phyloP scores from a whole-genome alignment of 352 stramenopile genomes.

The Phytophthora litchii region DNA sequence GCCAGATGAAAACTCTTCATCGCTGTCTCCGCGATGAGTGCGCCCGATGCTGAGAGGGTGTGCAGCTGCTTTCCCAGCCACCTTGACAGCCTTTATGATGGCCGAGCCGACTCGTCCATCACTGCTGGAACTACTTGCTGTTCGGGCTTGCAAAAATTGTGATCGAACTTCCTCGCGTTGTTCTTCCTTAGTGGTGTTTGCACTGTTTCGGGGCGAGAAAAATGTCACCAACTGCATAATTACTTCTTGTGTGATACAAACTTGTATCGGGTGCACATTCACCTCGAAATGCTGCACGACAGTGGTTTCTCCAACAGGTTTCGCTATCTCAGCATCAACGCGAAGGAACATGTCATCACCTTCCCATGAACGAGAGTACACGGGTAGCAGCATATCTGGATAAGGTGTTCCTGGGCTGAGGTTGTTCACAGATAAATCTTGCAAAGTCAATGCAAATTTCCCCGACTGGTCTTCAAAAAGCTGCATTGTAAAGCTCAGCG shows the following conservation, averaged over 20 bases:
- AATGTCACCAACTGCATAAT: slow-evolving; percentile 75
- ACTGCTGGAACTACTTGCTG: slow-evolving; percentile 14
- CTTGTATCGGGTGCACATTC: slow-evolving; percentile 85
- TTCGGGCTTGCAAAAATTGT: slow-evolving; percentile 58
- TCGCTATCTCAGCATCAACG: slow-evolving; percentile 74
- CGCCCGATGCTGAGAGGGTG: slow-evolving; percentile 56
- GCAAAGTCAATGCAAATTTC: slow-evolving; percentile 59
- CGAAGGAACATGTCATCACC: slow-evolving; percentile 75
- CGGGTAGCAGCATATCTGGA: slow-evolving; percentile 65
- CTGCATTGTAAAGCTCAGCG: slow-evolving; percentile 66
- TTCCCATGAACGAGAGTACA: slow-evolving; percentile 53
- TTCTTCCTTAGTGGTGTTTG: slow-evolving; percentile 47
- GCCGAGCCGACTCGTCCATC: slow-evolving; percentile 54
- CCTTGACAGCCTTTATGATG: slow-evolving; percentile 64
- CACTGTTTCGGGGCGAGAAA: slow-evolving; percentile 41
- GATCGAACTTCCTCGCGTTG: slow-evolving; percentile 67
- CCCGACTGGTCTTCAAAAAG: slow-evolving; percentile 78
- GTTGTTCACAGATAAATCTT: slow-evolving; percentile 67
- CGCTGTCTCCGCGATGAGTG: slow-evolving; percentile 29
- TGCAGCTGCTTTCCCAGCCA: slow-evolving; percentile 63
- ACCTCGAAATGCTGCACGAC: slow-evolving; percentile 86
- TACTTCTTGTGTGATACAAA: slow-evolving; percentile 82
- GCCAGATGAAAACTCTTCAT: slow-evolving; percentile 21
- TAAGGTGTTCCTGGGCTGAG: slow-evolving; percentile 72
- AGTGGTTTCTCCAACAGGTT: slow-evolving; percentile 58